These are phyloP conservation scores for Calophaca sinica DNA, from an alignment of 306 rosid genomes.

Conservation along the genomic window DNA sequence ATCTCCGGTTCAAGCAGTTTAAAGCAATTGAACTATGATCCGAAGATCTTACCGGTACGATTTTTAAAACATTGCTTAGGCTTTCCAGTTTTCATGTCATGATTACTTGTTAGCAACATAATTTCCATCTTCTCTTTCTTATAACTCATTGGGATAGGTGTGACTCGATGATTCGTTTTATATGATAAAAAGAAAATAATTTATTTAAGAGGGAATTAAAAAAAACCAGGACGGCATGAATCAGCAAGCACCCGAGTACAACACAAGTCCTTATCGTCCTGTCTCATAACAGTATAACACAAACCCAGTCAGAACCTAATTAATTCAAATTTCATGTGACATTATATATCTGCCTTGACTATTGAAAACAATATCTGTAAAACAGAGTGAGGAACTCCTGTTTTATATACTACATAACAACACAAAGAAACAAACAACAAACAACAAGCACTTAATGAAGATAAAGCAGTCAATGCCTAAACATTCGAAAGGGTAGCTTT, in stretches of 20 bases:
- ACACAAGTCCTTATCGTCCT: slow-evolving; percentile 72
- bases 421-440: background rate
- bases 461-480: too few relatives aligned
- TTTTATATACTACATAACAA: background rate
- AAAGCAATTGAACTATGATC: too few relatives aligned
- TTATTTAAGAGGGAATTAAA: background rate
- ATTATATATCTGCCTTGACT: background rate
- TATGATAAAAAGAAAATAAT: background rate
- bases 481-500: too few relatives aligned
- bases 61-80: background rate
- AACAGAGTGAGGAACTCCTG: slow-evolving; percentile 9
- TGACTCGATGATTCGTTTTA: background rate
- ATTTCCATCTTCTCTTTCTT: background rate
- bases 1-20: too few relatives aligned
- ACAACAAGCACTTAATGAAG: background rate
- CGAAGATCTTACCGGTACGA: too few relatives aligned
- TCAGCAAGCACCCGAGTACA: slow-evolving; percentile 73
- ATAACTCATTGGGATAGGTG: background rate
- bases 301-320: slow-evolving; percentile 22
- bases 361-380: slow-evolving; percentile 44
- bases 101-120: background rate
- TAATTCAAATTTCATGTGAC: slow-evolving; percentile 21
- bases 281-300: slow-evolving; percentile 10
- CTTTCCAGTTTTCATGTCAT: background rate
- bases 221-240: slow-evolving; percentile 69